phyloP scores from a whole-genome alignment of 352 stramenopile species.

The Ophiocytium majus region DNA sequence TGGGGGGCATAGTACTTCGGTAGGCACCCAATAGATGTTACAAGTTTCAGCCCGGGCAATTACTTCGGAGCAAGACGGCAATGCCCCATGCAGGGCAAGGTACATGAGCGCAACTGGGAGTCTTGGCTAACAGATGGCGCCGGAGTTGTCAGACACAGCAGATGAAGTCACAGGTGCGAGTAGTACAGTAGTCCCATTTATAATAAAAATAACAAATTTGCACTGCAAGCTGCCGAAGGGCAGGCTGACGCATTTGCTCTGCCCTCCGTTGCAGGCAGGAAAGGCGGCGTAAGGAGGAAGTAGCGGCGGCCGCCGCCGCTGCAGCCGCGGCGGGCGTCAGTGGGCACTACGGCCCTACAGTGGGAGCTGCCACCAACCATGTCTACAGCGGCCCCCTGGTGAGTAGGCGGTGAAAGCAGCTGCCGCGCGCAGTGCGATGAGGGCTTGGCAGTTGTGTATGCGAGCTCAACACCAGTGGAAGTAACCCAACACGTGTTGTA shows the following conservation, averaged over 20 bases:
- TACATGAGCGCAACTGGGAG: not conserved
- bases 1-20: too few species aligned
- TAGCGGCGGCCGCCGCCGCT: not conserved
- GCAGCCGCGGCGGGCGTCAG: constrained; percentile 22
- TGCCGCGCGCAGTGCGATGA: not conserved
- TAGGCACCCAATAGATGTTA: too few species aligned
- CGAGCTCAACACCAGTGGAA: too few species aligned
- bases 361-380: not conserved
- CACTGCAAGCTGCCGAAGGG: not conserved
- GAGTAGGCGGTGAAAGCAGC: not conserved
- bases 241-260: not conserved
- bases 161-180: not conserved
- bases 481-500: too few species aligned
- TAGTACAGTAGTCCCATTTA: not conserved
- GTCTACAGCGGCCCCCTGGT: not conserved
- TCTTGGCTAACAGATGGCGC: not conserved
- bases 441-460: too few species aligned
- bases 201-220: too few species aligned
- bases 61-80: too few species aligned
- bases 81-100: not conserved
- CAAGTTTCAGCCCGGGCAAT: too few species aligned
- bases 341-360: constrained; percentile 17
- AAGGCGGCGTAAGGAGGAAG: constrained; percentile 4
- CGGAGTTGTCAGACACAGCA: too few species aligned
- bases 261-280: constrained; percentile 11